Evolutionary conservation across 2,329 filamentous ascomycete genomes (phyloP), one percentile per base, ranked within the genome.

Genomic region (Cercospora sp.): DNA sequence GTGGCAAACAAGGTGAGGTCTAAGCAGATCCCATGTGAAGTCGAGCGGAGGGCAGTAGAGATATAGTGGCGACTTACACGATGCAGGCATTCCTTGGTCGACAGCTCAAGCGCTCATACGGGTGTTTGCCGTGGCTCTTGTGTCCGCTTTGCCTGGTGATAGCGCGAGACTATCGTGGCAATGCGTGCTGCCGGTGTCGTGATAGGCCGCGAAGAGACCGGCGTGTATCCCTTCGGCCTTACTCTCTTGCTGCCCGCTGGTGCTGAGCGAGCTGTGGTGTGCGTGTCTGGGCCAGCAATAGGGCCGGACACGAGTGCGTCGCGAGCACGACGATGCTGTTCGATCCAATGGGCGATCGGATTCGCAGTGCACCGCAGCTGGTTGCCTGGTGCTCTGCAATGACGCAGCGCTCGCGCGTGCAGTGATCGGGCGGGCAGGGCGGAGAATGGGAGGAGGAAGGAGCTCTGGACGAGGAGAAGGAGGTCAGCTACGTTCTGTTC

Each of bases 71-170:
- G 64, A 75, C 74, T 75, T 67, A 75, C 74, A 72, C 67, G 68
- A 62, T 69, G 65, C 70, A 74, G 73, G 73, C 72, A 74, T 75
- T 73, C 71, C 72, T 74, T 70, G 70, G 63, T 63, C 60, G 48
- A 66, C 67, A 67, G 67, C 67, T 72, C 65, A 64, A 66, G 69
- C 68, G 65, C 60, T 23, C 61, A 70, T 70, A 70, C 65, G 63
- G 67, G 67, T 68, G 65, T 69, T 68, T 68, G 67, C 62, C 51
- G 60, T 28, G 59, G 63, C 63, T 67, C 64, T 68, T 70, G 53
- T 57, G 53, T 57, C 23, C 69, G 66, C 65, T 68, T 60, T 69
- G 71, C 69, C 55, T 51, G 28, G 31, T 31, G 64, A 51, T 36
- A 67, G 62, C 65, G 67, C 64, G 65, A 65, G 48, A 65, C 62